phyloP scores from a whole-genome alignment of 2,329 filamentous ascomycete genomes.

The Xylaria sp. region DNA sequence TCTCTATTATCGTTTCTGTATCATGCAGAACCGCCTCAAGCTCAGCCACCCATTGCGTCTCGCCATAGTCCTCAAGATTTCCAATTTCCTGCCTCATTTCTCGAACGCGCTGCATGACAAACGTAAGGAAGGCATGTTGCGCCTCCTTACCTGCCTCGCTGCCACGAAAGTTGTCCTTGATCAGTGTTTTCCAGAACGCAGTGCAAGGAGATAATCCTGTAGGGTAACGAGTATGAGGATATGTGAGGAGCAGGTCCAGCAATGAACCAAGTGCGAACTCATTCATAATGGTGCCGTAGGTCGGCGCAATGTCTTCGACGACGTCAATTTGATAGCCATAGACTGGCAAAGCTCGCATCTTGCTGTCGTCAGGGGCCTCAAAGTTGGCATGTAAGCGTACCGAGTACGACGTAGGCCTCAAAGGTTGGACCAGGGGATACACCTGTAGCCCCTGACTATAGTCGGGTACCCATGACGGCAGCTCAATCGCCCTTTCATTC shows the following conservation, averaged over 20 bases:
- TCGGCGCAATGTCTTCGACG: constrained; percentile 17
- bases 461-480: constrained; percentile 27
- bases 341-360: not conserved
- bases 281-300: constrained; percentile 25
- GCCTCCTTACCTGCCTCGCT: constrained; percentile 1
- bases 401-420: not conserved
- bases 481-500: not conserved
- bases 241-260: constrained; percentile 7
- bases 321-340: constrained; percentile 19
- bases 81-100: constrained; percentile 8
- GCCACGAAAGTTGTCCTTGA: constrained; percentile 20
- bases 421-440: constrained; percentile 12
- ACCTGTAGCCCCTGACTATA: constrained; percentile 12
- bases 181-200: constrained; percentile 21
- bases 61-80: not conserved
- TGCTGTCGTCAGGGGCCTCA: not conserved
- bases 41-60: not conserved
- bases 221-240: constrained; percentile 6
- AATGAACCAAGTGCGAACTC: constrained; percentile 11
- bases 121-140: constrained; percentile 10
- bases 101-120: constrained; percentile 26
- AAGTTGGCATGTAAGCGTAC: constrained; percentile 2
- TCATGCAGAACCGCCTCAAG: not conserved
- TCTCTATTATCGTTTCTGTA: not conserved
- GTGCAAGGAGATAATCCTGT: constrained; percentile 4